Conservation (phyloP, 352 stramenopile genomes). For the Phytophthora palmivora region DNA sequence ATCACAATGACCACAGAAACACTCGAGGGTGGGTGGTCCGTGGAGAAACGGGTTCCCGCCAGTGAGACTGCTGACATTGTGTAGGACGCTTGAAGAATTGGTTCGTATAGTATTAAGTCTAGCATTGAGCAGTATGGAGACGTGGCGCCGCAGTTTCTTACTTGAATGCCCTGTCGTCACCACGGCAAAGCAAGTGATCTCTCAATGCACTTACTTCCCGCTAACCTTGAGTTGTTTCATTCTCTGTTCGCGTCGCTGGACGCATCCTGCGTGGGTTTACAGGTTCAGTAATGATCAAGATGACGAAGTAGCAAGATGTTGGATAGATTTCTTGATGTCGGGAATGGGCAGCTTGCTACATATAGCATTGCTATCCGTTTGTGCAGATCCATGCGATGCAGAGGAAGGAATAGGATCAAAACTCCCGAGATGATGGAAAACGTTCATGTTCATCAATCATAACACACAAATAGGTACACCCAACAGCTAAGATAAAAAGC, state of each 20-base stretch:
- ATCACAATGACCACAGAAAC: constrained; percentile 71
- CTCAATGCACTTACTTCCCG: constrained; percentile 15
- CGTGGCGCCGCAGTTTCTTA: not conserved
- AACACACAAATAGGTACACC: constrained; percentile 23
- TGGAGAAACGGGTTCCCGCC: constrained; percentile 77
- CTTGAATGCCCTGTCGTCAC: constrained; percentile 7
- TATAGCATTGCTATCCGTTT: no score
- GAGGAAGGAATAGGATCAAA: not conserved
- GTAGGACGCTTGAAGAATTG: constrained; percentile 35
- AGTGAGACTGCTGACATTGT: constrained; percentile 60
- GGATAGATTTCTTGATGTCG: constrained; percentile 5
- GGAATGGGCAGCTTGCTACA: no score
- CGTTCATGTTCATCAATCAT: constrained; percentile 28
- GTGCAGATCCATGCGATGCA: no score
- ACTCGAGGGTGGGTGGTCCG: constrained; percentile 83
- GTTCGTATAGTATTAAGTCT: constrained; percentile 39
- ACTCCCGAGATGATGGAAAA: constrained; percentile 8
- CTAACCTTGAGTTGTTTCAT: not conserved
- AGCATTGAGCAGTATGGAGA: constrained; percentile 4
- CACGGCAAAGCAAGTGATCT: constrained; percentile 4
- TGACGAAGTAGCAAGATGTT: not conserved
- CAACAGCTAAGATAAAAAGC: constrained; percentile 26
- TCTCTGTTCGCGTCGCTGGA: constrained; percentile 6
- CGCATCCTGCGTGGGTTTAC: constrained; percentile 2
- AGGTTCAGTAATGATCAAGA: not conserved